Conservation (phyloP, 768 basidiomycete species). For the Leucocoprinus sp. region DNA sequence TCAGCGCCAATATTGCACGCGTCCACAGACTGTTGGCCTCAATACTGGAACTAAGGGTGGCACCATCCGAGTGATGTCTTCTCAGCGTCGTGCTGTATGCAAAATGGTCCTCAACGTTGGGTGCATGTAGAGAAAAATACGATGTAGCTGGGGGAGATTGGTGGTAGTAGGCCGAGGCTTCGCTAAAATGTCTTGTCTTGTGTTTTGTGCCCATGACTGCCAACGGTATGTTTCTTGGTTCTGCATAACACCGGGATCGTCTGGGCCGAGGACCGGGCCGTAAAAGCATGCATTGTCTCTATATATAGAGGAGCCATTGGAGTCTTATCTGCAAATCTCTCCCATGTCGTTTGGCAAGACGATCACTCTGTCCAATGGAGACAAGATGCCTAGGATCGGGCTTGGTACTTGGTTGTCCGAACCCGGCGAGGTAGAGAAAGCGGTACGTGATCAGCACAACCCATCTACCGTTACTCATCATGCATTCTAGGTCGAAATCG, state of each 20-base stretch:
- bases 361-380: constrained; percentile 36
- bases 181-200: constrained; percentile 31
- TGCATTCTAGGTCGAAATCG: constrained; percentile 54
- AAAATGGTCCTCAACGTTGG: constrained; percentile 67
- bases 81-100: constrained; percentile 77
- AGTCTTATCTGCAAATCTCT: neutral
- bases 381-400: constrained; percentile 65
- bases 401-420: constrained; percentile 78
- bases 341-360: constrained; percentile 35
- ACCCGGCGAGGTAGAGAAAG: constrained; percentile 66
- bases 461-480: constrained; percentile 2
- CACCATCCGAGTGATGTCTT: constrained; percentile 48
- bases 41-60: constrained; percentile 35
- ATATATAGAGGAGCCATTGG: no score
- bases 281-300: no score
- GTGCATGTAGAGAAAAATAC: constrained; percentile 45
- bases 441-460: constrained; percentile 20
- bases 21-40: constrained; percentile 48
- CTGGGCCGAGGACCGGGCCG: no score
- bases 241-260: no score
- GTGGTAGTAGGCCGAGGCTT: constrained; percentile 73
- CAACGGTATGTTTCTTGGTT: constrained; percentile 22
- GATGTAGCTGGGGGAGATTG: constrained; percentile 40
- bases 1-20: constrained; percentile 29
- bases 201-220: constrained; percentile 35